Evolutionary conservation across 2,329 filamentous ascomycete genomes (phyloP), one percentile per base, ranked within the genome.

Genomic region (Lecanicillium sp.): DNA sequence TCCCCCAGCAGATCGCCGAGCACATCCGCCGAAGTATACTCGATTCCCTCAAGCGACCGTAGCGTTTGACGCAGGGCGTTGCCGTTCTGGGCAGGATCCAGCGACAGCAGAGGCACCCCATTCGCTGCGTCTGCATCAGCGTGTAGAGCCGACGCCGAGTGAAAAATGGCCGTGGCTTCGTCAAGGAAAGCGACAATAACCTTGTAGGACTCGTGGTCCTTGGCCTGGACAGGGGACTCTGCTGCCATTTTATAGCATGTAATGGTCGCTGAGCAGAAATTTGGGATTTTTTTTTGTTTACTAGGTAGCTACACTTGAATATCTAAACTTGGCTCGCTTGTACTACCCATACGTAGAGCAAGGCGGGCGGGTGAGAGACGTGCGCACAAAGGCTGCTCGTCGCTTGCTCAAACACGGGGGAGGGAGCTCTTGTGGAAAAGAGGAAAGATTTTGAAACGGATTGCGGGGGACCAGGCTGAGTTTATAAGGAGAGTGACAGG

Each of bases 201-300:
- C 30, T 45, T 44, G 7, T 34, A 36, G 12, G 29, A 14, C 17
- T 41, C 19, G 29, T 25, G 33, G 29, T 37, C 43, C 33, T 20
- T 19, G 29, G 17, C 18, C 33, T 25, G 11, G 28, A 19, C 6
- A 39, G 13, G 11, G 18, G 17, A 36, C 43, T 39, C 49, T 48
- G 47, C 42, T 20, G 46, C 51, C 55, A 58, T 57, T 55, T 55
- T 56, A 56, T 54, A 55, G 41, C 53, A 53, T 56, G 45, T 57
- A 55, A 55, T 49, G 46, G 44, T 19, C 25, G 27, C 46, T 7
- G 48, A 37, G 49, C 35, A 11, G 29, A 44, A 22, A 42, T 41
- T 46, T 12, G 17, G 19, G n/a, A n/a, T 7, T 17, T 28, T 27
- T 22, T 25, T 14, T 32, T 17, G 29, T 31, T 31, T 25, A 36